phyloP scores from a whole-genome alignment of 2,329 filamentous ascomycete species.

The Ophiostoma angusticollis region DNA sequence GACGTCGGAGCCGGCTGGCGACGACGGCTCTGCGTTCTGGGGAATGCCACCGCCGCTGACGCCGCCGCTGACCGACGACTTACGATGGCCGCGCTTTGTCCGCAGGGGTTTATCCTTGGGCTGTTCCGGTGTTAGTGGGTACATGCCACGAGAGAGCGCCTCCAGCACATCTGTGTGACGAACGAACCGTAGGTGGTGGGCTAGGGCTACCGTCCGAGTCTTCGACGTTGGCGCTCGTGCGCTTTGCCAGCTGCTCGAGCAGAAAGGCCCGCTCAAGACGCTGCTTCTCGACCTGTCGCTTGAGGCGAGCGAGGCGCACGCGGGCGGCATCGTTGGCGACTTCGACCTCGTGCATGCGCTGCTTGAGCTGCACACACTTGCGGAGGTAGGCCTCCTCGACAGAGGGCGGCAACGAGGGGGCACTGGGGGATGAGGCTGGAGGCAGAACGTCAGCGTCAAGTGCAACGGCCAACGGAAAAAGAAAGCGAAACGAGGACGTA shows the following conservation, averaged over 20 bases:
- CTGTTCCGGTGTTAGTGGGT: slow-evolving; percentile 25
- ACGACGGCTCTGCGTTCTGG: slow-evolving; percentile 33
- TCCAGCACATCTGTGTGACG: no score
- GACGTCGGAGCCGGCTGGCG: slow-evolving; percentile 38
- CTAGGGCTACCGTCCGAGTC: slow-evolving; percentile 70
- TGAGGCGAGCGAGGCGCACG: slow-evolving; percentile 63
- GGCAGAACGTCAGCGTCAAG: no score
- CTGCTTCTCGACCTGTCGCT: slow-evolving; percentile 81
- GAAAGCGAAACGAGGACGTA: slow-evolving; percentile 3
- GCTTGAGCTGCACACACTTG: slow-evolving; percentile 91
- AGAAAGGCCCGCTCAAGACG: slow-evolving; percentile 71
- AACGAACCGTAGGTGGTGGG: slow-evolving; percentile 62
- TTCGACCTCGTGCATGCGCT: slow-evolving; percentile 83
- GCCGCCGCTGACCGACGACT: slow-evolving; percentile 36
- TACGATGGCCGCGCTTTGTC: slow-evolving; percentile 59
- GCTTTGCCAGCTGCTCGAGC: slow-evolving; percentile 58
- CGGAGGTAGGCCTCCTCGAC: slow-evolving; percentile 92
- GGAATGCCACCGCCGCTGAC: slow-evolving; percentile 28
- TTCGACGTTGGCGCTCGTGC: slow-evolving; percentile 62
- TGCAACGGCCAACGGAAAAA: neutral
- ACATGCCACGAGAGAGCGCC: no score
- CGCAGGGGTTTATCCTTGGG: slow-evolving; percentile 68
- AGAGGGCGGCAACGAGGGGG: slow-evolving; percentile 60
- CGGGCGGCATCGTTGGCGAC: slow-evolving; percentile 77
- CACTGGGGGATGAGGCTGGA: slow-evolving; percentile 1